A percentile compares a stretch with the other conserved stretches of the same genome.
Evolutionary conservation across 2,329 filamentous ascomycete species (phyloP).

Genomic region (Penicillium decumbens): DNA sequence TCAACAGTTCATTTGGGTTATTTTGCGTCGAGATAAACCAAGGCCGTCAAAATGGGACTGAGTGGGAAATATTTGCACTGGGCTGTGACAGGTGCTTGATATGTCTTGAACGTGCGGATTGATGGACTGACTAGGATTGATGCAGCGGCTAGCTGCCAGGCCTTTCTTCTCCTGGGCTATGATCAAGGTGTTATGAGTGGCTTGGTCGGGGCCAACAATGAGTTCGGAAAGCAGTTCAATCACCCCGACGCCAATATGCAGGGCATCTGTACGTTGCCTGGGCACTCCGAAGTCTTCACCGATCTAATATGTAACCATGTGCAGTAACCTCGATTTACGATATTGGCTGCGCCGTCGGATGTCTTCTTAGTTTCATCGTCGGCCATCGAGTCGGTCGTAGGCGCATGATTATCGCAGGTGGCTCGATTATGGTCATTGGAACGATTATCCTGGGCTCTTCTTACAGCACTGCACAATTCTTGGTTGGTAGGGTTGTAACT

Average conservation of each 20-base stretch:
- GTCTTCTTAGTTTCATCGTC: conserved; percentile 32
- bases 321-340: conserved; percentile 23
- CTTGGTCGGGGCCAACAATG: conserved; percentile 44
- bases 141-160: conserved; percentile 22
- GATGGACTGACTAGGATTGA: neutral
- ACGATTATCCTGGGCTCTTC: conserved; percentile 42
- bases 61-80: conserved; percentile 19
- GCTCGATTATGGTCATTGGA: conserved; percentile 44
- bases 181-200: conserved; percentile 43
- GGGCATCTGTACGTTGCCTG: conserved; percentile 23
- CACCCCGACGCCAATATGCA: conserved; percentile 37
- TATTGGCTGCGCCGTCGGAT: conserved; percentile 34
- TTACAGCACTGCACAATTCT: conserved; percentile 41
- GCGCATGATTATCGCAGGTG: conserved; percentile 41
- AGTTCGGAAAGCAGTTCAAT: conserved; percentile 38
- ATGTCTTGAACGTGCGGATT: neutral
- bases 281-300: too few species aligned
- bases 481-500: conserved; percentile 46
- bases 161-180: conserved; percentile 24
- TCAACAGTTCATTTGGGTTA: neutral
- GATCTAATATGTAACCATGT: neutral
- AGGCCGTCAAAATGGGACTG: conserved; percentile 11
- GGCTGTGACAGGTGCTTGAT: conserved; percentile 18
- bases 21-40: neutral
- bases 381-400: conserved; percentile 43